Base-by-base conservation (phyloP, 1,284 basidiomycete species). In the Puccinia horiana region DNA sequence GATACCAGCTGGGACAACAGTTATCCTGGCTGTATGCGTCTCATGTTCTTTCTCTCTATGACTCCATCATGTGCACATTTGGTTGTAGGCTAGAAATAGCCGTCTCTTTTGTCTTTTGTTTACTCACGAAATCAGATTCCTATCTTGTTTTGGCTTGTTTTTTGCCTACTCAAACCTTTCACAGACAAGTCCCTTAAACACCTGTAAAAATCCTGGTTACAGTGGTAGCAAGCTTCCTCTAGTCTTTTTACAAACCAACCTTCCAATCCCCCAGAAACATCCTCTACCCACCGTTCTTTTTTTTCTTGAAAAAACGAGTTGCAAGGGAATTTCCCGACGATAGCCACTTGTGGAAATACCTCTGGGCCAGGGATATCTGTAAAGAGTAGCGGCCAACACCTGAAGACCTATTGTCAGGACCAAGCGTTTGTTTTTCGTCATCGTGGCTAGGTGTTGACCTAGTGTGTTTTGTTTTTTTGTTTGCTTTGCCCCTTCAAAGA, bases 121-220 rank as follows among this genome's bases (percentile, higher is more conserved):
- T 35, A 32, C 42, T 42, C 9, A 12, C 20, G 16, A 4, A 67
- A 40, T 67, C 37, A 67, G 9, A 32, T 12, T 23, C 20, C 20
- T 52, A 52, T 44, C 16, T 6, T 44, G 16, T 44, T 12, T 52
- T 52, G 49, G 2, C 37, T 23, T n/a, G 14, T 18, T 23, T 26
- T 32, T 42, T 42, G 40, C 4, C 8, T 2, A 14, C 35, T 52
- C 20, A 14, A 4, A 67, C 63, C 63, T 67, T 20, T 42, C 35
- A 42, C 20, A 23, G 23, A 40, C 20, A n/a, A n/a, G n/a, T 12
- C 11, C 37, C 63, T 23, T 12, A 42, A 40, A 42, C 14, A 40
- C 20, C 63, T 67, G 63, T 67, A 35, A 67, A 35, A 18, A 23
- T 35, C 63, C 63, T 37, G 29, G 63, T 67, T 67, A 67, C 63